Evolutionary conservation across 257 asterid species (phyloP).

Genomic region (Solanum chiquidenum): DNA sequence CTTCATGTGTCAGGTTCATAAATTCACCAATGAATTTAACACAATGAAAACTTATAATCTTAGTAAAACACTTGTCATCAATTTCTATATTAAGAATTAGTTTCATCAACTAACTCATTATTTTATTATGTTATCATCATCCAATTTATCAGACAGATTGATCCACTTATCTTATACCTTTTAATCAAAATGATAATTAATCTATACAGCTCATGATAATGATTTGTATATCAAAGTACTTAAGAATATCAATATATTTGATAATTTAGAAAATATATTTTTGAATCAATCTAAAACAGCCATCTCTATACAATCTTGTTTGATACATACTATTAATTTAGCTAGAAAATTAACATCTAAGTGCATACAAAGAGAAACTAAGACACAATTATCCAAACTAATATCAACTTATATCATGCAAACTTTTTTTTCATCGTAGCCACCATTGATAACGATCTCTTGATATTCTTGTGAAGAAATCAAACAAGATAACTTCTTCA

Average conservation of each 20-base stretch:
- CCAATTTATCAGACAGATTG: no score
- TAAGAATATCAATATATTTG: not conserved
- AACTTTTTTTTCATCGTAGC: not conserved
- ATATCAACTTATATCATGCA: not conserved
- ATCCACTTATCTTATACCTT: not conserved
- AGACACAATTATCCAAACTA: not conserved
- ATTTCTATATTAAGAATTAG: not conserved
- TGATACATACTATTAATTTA: not conserved
- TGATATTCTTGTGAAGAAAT: not conserved
- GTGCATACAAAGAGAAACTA: not conserved
- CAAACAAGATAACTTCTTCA: not conserved
- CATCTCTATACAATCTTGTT: not conserved
- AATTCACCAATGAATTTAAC: no score
- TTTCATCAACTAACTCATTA: not conserved
- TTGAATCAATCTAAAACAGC: fast-evolving
- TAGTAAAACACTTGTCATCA: not conserved
- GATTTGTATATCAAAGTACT: no score
- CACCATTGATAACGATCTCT: not conserved
- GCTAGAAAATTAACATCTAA: not conserved
- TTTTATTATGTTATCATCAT: not conserved
- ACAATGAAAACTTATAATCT: no score
- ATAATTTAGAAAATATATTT: fast-evolving
- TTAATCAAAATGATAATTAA: not conserved
- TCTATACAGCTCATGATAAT: not conserved
- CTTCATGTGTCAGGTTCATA: no score